Base-by-base conservation (phyloP, 2,329 filamentous ascomycete species). In the Exophiala aquamarina region DNA sequence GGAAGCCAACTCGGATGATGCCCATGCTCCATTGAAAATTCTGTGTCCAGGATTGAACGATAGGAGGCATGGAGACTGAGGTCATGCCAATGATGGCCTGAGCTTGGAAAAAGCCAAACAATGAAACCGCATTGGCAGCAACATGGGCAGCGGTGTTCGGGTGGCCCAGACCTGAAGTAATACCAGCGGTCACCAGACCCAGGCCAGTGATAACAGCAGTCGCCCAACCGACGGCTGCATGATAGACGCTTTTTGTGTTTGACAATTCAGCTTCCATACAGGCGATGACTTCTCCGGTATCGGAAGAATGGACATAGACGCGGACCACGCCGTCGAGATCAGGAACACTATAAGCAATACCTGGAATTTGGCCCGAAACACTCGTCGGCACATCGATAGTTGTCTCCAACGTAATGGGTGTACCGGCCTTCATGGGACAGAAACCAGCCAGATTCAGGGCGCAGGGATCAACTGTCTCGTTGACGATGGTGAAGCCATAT, bases 21-120 rank as follows among this genome's bases (percentile, higher is more conserved):
- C 92, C 92, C 89, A 97, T 93, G 63, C 86, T 94, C 92, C 92
- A 97, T 65, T 94, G 87, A 72, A 97, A 96, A 70, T 96, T 92
- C 71, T 96, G 91, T 2, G 91, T 95, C 92, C 92, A 97, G 0
- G 91, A 80, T 61, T 87, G 79, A 44, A 95, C 92, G 52, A 95
- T 87, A 0, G 92, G 92, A 8, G 92, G 92, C 44, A 95, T 79
- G 36, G 78, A 76, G 11, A 96, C 85, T 15, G 86, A 81, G 44
- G 85, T 88, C 69, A 96, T 84, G 55, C 91, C 91, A 61, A 95
- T 77, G 68, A 96, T 89, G 19, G 92, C 91, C 69, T 95, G 91
- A 3, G 89, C 83, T 70, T 97, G 92, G 77, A 96, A 95, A 70
- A 93, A 96, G 52, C 86, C 82, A 65, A 95, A 95, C 21, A 97